Base-by-base conservation (phyloP, 2,329 filamentous ascomycete species). In the Coniochaeta sp. region DNA sequence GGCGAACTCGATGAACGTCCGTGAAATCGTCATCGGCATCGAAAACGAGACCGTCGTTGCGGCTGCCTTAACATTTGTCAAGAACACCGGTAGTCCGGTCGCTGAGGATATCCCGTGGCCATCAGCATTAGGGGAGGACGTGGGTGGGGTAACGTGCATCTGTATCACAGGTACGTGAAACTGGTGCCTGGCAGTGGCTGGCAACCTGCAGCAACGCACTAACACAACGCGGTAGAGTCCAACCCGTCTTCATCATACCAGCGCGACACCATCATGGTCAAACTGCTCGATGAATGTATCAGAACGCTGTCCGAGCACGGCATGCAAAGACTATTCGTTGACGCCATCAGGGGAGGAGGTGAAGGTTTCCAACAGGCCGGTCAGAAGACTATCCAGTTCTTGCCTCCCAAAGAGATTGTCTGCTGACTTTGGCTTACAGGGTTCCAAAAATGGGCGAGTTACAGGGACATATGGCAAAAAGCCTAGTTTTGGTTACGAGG, bases 91-190 rank as follows among this genome's bases (percentile, higher is more conserved):
- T 3, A 81, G 77, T 56, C 75, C 75, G 1, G 73, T 77, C 19
- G 74, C 76, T 11, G 72, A 74, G 6, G 82, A 86, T 64, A 70
- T 86, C 11, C 83, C 83, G 1, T 87, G 83, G 83, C 77, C 82
- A 7, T 71, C 72, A 47, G 74, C 71, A 1, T 77, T 85, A 60
- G 80, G 77, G 12, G 68, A 71, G 50, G 75, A 81, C 61, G 78
- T 84, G 47, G 84, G 83, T 54, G 84, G 84, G 28, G 78, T 84
- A 38, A 79, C 82, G n/a, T 87, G 84, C 69, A 80, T 86, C 58
- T 86, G 81, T 70, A 79, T 86, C 63, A 72, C 75, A 67, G 80
- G 84, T 84, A 69, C 62, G 80, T 76, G 24, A 16, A 57, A 40
- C 55, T 3, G 55, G 7, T 33, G 31, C 31, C 52, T 55, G 7